Conservation (phyloP, 768 basidiomycete genomes). For the Tricholoma sp. region DNA sequence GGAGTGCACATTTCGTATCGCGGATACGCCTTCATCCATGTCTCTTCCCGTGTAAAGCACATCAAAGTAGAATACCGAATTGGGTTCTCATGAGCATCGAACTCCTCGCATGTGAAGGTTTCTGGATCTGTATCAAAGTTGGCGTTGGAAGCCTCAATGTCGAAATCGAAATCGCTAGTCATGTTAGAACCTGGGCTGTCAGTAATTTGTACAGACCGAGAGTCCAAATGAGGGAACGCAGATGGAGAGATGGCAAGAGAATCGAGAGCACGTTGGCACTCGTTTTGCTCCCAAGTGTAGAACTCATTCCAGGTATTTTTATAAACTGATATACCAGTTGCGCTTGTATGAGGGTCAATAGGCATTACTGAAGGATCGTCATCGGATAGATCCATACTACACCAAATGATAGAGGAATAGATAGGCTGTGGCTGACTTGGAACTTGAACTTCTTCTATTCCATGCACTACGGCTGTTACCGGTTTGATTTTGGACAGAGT, state of each 20-base stretch:
- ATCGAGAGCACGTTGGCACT: conserved; percentile 17
- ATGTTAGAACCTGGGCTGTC: neutral
- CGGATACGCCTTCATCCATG: conserved; percentile 9
- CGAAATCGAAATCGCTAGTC: neutral
- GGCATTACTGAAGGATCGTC: neutral
- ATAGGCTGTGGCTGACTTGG: neutral
- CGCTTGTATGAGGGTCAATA: conserved; percentile 1
- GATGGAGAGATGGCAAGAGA: neutral
- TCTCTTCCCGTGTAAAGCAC: conserved; percentile 2
- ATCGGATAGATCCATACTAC: conserved; percentile 5
- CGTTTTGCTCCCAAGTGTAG: conserved; percentile 37
- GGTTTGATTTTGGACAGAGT: neutral
- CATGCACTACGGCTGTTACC: too few species aligned
- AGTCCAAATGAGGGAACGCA: conserved; percentile 1
- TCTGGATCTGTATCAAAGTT: neutral
- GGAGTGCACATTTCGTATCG: conserved; percentile 49
- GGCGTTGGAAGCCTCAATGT: neutral
- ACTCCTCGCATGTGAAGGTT: conserved; percentile 14
- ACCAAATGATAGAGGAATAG: neutral
- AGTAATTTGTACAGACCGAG: conserved; percentile 1
- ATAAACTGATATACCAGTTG: conserved; percentile 26
- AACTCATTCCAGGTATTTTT: conserved; percentile 38
- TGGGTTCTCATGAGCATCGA: conserved; percentile 6
- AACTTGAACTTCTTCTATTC: neutral
- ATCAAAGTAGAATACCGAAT: conserved; percentile 10